Base-by-base conservation (phyloP, 805 yeast genomes). In the Hanseniaspora valbyensis region DNA sequence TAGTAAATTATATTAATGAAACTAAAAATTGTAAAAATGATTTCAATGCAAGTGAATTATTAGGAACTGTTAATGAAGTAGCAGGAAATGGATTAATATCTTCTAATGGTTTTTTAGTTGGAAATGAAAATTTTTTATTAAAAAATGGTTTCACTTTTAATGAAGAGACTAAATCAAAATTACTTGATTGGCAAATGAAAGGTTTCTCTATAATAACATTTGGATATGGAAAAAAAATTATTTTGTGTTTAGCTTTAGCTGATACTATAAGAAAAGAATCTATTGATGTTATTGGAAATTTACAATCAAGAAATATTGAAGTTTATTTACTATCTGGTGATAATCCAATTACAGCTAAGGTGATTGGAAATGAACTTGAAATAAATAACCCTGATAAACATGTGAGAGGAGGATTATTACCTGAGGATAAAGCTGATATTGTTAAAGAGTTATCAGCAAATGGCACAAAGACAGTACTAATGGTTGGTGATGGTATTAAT, bases 401-500 rank as follows among this genome's bases (percentile, higher is more conserved):
- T 46, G 79, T 83, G 8, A 70, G 82, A 40, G 81, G 87, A 9
- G 83, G 78, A 43, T 89, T 83, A 6, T 67, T 82, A 30, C 92
- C 94, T 0, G 78, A 77, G 48, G 86, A 80, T 50, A 84, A 84
- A 61, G 81, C 84, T 7, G 73, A 69, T 24, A 74, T 76, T 58
- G 67, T 83, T 34, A 68, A 71, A 54, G 69, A 74, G 71, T 68
- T 83, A 12, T 57, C 60, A 2, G 59, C 58, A 1, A 58, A 59
- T 2, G 64, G 67, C 21, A 38, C 21, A 12, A 51, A 44, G 9
- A 48, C 36, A 12, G 56, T 56, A 2, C 88, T 86, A 0, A 82
- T 83, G 89, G 80, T 83, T 8, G 92, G 92, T 9, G 92, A 83
- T 58, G 92, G 92, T 19, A 78, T 83, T 30, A 84, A 83, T 61